These are phyloP conservation scores for Cicer arietinum DNA, from an alignment of 306 rosid species.

Conservation along the genomic window DNA sequence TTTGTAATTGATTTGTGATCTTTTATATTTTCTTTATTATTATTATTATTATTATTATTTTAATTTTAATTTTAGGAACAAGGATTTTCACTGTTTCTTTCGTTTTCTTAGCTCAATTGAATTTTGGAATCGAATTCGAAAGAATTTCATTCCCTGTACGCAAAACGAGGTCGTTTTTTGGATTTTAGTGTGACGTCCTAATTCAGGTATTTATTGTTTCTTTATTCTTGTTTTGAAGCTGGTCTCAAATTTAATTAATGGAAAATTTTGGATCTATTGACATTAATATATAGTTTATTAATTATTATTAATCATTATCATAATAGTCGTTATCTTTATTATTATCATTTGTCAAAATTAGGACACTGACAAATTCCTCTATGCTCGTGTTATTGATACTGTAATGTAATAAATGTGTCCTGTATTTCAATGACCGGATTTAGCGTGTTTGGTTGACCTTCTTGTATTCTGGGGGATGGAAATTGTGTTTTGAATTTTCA, in stretches of 20 bases:
- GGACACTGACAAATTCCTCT: not conserved
- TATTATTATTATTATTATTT: no score
- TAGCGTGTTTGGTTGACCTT: slow-evolving; percentile 45
- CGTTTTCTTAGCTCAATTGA: slow-evolving; percentile 48
- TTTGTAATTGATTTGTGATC: no score
- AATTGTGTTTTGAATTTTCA: not conserved
- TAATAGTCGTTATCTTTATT: not conserved
- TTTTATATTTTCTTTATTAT: no score
- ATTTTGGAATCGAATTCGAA: slow-evolving; percentile 38
- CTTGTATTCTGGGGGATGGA: slow-evolving; percentile 28
- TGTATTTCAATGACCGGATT: slow-evolving; percentile 34
- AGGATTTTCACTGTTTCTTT: slow-evolving; percentile 45
- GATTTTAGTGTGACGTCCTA: slow-evolving; percentile 38
- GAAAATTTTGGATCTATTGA: slow-evolving; percentile 37
- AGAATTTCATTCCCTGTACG: slow-evolving; percentile 24
- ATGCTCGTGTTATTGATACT: slow-evolving; percentile 15
- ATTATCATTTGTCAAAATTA: not conserved
- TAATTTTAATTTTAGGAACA: slow-evolving; percentile 46
- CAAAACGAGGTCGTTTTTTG: slow-evolving; percentile 41
- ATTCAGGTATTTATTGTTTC: slow-evolving; percentile 52
- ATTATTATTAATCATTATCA: slow-evolving; percentile 10
- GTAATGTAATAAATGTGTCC: slow-evolving; percentile 47
- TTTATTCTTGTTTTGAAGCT: slow-evolving; percentile 19
- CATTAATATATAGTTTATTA: slow-evolving; percentile 32
- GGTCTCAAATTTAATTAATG: slow-evolving; percentile 18